Base-by-base conservation (phyloP, 1,284 basidiomycete species). In the Thelephora terrestris region DNA sequence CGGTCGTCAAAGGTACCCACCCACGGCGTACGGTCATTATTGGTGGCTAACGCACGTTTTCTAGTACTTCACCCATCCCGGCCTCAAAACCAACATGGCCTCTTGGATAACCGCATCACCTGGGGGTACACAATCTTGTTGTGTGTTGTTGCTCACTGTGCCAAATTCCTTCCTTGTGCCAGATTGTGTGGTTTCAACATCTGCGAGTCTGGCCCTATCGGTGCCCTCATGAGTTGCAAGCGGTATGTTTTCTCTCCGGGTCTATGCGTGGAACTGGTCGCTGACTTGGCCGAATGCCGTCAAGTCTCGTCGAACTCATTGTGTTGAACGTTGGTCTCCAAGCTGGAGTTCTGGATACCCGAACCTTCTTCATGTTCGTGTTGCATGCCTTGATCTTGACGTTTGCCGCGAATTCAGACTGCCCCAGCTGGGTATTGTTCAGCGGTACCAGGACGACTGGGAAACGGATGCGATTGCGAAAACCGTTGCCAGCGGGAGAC, bases 141-240 rank as follows among this genome's bases (percentile, higher is more conserved):
- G 53, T 85, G 82, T 53, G 64, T 82, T n/a, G 76, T 93, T 46
- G 85, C 89, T 1, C 95, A 92, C 62, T 58, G 71, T 35, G 79
- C 83, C 56, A 95, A 95, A 64, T 93, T 86, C 58, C 44, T 75
- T 16, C 70, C 83, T 0, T 92, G 86, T 55, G 79, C 75, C 3
- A 74, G 71, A 54, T 52, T 72, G 1, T 73, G 71, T 43, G 85
- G 85, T 2, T 93, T 91, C 68, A 79, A 72, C 45, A 71, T 73
- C 67, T 75, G 93, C 47, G 92, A 95, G 64, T 75, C 85, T 9
- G 81, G 81, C 18, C 91, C 92, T 1, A 85, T 95, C 49, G 93
- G 93, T 5, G 79, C 85, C 47, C 69, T 97, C 49, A 95, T 97
- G 92, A 84, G 82, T 61, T 96, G 91, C 71, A 96, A 96, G 69